Base-by-base conservation (phyloP, 352 stramenopile species). In the Phytopythium vexans region DNA sequence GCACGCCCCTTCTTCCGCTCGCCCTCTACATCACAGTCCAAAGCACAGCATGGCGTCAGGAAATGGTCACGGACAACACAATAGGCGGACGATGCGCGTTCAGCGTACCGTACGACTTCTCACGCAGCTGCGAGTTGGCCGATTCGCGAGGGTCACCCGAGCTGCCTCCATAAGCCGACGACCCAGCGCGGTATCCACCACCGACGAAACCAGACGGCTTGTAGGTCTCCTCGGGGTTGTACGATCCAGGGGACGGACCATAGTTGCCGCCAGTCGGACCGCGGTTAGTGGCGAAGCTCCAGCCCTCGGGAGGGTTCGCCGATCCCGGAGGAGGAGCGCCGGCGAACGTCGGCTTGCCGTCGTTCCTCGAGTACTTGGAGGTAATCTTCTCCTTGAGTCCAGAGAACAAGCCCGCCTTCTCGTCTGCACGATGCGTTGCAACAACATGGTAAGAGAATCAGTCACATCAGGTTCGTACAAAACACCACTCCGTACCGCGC, bases 1-100 rank as follows among this genome's bases (percentile, higher is more conserved):
- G 90, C 83, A 46, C 81, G 77, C n/a, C 83, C 83, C 66, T 92
- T 94, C 68, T 89, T 88, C 5, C 83, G 74, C 39, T 94, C 81
- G 15, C 83, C 83, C 57, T 94, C 79, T 89, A 31, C 10, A 46
- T 4, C 47, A 16, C 33, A 40, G 21, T 15, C 34, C 36, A 12
- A 33, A 36, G 16, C 9, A n/a, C 27, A 43, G 1, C 42, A 16
- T 8, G 14, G 6, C 42, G 47, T 39, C 21, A 32, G 12, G 32
- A 15, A 35, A 21, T 34, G 8, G 21, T 35, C 3, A 4, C 46
- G 10, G 9, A 47, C 21, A 11, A 60, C 69, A 27, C 21, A 27
- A 27, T 27, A 27, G 21, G 21, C 21, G 21, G 21, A 27, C 21
- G 21, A 27, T 27, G 21, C 21, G 21, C 21, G 21, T 27, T 27